Conservation (phyloP, 306 rosid species). For the Cucumis sativus region DNA sequence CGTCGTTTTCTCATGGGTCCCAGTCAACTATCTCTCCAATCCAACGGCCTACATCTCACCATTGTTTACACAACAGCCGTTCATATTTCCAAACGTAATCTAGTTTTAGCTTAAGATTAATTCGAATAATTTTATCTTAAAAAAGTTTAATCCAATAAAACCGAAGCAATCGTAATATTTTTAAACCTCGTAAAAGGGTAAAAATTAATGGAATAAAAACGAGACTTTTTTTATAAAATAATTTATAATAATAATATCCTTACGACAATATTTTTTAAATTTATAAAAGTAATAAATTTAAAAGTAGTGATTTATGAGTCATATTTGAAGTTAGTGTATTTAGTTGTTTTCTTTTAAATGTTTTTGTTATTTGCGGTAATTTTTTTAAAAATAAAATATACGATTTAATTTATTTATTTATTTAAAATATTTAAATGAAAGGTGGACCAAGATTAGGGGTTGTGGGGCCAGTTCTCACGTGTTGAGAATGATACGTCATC, state of each 20-base stretch:
- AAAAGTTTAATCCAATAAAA: neutral
- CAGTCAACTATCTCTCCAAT: neutral
- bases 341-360: no score
- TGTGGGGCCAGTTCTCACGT: neutral
- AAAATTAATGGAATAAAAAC: neutral
- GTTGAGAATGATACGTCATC: conserved; percentile 6
- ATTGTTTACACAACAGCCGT: neutral
- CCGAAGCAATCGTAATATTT: neutral
- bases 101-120: neutral
- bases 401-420: no score
- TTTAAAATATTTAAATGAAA: neutral
- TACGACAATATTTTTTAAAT: no score
- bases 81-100: neutral
- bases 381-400: no score
- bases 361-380: no score
- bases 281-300: no score
- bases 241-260: no score
- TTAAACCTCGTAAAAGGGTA: neutral
- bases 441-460: neutral
- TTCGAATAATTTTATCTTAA: neutral
- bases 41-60: neutral
- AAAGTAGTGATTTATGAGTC: no score
- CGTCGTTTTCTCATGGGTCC: neutral
- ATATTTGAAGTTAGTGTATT: no score
- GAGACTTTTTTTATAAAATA: no score